Conservation (phyloP, 2,329 filamentous ascomycete species). For the Colletotrichum godetiae region DNA sequence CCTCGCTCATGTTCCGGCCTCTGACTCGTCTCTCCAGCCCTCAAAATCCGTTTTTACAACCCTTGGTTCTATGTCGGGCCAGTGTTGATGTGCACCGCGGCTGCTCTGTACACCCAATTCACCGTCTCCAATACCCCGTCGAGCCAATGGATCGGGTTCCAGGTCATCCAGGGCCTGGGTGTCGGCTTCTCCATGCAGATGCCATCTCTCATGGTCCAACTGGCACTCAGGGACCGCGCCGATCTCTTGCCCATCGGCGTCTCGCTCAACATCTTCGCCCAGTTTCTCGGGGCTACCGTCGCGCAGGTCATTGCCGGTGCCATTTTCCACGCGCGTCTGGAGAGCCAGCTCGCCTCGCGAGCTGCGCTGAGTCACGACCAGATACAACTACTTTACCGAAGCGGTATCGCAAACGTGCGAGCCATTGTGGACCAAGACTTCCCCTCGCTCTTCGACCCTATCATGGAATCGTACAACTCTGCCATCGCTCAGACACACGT, state of each 20-base stretch:
- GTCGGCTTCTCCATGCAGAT: conserved; percentile 31
- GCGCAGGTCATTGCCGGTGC: conserved; percentile 35
- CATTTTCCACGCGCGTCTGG: conserved; percentile 36
- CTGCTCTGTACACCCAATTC: conserved; percentile 21
- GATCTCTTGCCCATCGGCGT: conserved; percentile 29
- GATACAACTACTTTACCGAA: background rate
- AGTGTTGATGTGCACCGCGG: conserved; percentile 9
- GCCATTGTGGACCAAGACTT: conserved; percentile 46
- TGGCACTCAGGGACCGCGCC: conserved; percentile 25
- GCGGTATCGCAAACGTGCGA: background rate
- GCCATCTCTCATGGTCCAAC: conserved; percentile 30
- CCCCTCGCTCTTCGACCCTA: conserved; percentile 49
- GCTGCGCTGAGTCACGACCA: background rate
- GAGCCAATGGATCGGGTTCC: conserved; percentile 32
- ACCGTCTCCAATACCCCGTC: conserved; percentile 23
- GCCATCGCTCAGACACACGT: background rate
- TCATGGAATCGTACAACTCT: background rate
- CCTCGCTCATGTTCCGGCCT: background rate
- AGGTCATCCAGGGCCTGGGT: conserved; percentile 31
- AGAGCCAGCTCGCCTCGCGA: conserved; percentile 16
- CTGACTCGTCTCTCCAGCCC: background rate
- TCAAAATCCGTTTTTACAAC: conserved; percentile 30
- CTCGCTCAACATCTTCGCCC: conserved; percentile 32
- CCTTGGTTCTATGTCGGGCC: conserved; percentile 25
- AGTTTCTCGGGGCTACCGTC: conserved; percentile 33